Evolutionary conservation across 306 rosid genomes (phyloP).

Genomic region (Abrus pulchellus): DNA sequence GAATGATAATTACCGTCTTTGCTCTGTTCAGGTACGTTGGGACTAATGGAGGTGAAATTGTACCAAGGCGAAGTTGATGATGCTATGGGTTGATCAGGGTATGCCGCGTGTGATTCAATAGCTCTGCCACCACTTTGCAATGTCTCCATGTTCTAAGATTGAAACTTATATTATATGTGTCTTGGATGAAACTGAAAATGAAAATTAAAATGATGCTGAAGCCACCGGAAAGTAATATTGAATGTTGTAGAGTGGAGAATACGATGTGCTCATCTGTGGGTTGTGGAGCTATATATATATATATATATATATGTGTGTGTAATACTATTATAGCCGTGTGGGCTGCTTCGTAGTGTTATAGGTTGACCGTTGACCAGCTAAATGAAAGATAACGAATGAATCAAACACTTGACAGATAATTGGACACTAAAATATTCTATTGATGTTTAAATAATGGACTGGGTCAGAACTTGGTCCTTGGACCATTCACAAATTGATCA

Average conservation of each 20-base stretch:
- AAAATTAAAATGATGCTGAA: neutral
- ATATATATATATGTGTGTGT: neutral
- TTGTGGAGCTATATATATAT: conserved; percentile 8
- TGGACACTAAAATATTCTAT: neutral
- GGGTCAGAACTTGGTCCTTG: neutral
- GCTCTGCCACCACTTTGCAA: conserved; percentile 18
- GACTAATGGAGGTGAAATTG: neutral
- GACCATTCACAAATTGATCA: neutral
- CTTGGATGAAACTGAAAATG: no score
- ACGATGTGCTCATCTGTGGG: neutral
- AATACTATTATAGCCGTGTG: neutral
- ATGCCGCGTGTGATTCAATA: neutral
- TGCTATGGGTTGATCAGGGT: neutral
- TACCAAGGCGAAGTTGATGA: conserved; percentile 27
- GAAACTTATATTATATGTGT: neutral
- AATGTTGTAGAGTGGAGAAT: neutral
- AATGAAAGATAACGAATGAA: neutral
- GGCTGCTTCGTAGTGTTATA: neutral
- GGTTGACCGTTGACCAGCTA: neutral
- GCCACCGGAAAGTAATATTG: neutral
- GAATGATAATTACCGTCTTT: neutral
- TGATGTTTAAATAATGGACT: neutral
- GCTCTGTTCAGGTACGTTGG: neutral
- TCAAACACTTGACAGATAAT: conserved; percentile 1
- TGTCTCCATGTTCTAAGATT: conserved; percentile 27